A percentile compares a stretch with the other conserved stretches of the same genome.
phyloP scores from a whole-genome alignment of 2,329 filamentous ascomycete genomes.

The Cordyceps cateniannulata region DNA sequence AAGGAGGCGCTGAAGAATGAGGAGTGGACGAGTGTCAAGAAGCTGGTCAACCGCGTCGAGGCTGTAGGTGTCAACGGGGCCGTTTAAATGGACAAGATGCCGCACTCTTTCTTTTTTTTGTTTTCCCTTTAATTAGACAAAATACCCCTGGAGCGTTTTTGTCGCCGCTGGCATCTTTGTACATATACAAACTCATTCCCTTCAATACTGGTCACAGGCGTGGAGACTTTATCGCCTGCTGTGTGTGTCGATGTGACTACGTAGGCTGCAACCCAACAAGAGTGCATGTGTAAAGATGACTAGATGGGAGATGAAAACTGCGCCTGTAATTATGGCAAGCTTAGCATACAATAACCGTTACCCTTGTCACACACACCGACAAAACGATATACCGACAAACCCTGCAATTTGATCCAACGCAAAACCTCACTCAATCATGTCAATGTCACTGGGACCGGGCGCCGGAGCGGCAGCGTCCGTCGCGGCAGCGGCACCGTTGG shows the following conservation, averaged over 20 bases:
- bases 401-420: background rate
- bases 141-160: conserved; percentile 9
- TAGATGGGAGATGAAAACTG: background rate
- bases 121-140: background rate
- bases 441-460: conserved; percentile 47
- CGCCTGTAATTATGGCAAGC: background rate
- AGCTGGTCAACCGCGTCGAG: conserved; percentile 72
- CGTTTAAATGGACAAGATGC: conserved; percentile 20
- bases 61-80: conserved; percentile 46
- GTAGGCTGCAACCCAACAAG: background rate
- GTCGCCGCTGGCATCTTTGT: conserved; percentile 10
- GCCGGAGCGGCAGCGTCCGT: conserved; percentile 23
- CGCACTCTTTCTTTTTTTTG: background rate
- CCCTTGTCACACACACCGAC: background rate
- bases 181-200: conserved; percentile 6
- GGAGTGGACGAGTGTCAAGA: conserved; percentile 92
- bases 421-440: conserved; percentile 57
- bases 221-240: background rate
- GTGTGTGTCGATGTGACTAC: too few species aligned
- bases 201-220: background rate
- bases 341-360: background rate
- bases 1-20: conserved; percentile 76
- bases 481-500: conserved; percentile 23
- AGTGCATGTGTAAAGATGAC: too few species aligned
- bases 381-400: conserved; percentile 1